Evolutionary conservation across 1,284 basidiomycete species (phyloP), one percentile per base, ranked within the genome.

Genomic region (Ustilago bromivora): DNA sequence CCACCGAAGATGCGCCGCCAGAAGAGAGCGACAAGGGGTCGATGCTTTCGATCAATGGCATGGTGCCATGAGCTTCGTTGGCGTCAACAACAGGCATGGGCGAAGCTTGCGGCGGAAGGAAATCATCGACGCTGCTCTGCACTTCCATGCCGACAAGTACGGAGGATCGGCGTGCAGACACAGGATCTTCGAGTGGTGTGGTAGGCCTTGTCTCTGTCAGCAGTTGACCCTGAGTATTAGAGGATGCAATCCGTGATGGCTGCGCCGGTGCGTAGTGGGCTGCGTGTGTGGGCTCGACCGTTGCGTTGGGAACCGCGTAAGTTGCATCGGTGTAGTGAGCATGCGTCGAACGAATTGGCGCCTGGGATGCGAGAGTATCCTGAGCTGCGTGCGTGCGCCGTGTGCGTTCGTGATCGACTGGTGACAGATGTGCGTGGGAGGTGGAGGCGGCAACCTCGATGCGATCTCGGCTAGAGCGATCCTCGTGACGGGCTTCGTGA

Each of bases 31-130:
- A 65, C 11, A 76, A 53, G 7, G 74, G 66, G 31, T 71, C 78
- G 52, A 81, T 64, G 36, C 67, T 56, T n/a, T 78, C 76, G 32
- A 78, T 71, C 31, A 75, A 15, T 9, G 72, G 69, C 56, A 76
- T 71, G 36, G 71, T 31, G 6, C 58, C 35, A 28, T 66, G 69
- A 13, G 19, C 43, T 11, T 63, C 66, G 47, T 54, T 43, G 10
- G 65, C 43, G 28, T 71, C 66, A n/a, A 76, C 74, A 11, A 66
- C 71, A 12, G 70, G 64, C 49, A 79, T 69, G 56, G 67, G 61
- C 5, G 74, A 62, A 34, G 67, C 58, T 15, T 69, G 74, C 13
- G 77, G 53, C 34, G 67, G 70, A 3, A 76, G 58, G 32, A 65
- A 76, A 55, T 65, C 73, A 43, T 67, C 73, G 11, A 59, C 71